Conservation (phyloP, 208 protist species). For the Leishmania tropica region DNA sequence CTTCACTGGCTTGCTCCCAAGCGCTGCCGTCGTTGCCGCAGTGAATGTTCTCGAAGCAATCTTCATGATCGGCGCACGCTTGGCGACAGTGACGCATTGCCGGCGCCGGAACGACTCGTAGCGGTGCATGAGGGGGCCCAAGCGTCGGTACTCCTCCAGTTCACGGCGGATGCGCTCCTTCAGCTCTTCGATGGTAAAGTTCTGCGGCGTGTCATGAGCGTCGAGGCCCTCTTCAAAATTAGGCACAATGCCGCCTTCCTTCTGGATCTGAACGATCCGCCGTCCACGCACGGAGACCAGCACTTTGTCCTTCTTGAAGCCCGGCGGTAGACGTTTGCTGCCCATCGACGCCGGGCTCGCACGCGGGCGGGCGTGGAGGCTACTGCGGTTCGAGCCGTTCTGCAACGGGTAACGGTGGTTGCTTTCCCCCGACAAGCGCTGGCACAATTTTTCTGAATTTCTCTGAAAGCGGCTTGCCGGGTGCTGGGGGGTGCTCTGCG, state of each 20-base stretch:
- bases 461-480: background rate
- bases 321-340: background rate
- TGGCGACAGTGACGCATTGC: constrained; percentile 5
- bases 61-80: background rate
- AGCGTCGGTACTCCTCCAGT: constrained; percentile 66
- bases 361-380: background rate
- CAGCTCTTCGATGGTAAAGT: constrained; percentile 48
- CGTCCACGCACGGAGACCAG: constrained; percentile 30
- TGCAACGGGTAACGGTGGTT: background rate
- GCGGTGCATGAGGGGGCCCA: constrained; percentile 45
- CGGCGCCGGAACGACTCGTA: constrained; percentile 11
- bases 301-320: constrained; percentile 3
- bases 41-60: background rate
- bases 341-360: background rate
- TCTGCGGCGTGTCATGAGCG: constrained; percentile 41
- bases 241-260: constrained; percentile 22
- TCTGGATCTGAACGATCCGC: constrained; percentile 29
- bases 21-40: background rate
- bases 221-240: constrained; percentile 53
- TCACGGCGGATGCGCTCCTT: constrained; percentile 67
- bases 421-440: background rate
- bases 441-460: background rate
- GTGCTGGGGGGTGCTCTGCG: background rate
- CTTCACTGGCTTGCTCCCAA: background rate
- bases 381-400: background rate